These are phyloP conservation scores for Helicocarpus griseus DNA, from an alignment of 2,329 filamentous ascomycete genomes.

Conservation along the genomic window DNA sequence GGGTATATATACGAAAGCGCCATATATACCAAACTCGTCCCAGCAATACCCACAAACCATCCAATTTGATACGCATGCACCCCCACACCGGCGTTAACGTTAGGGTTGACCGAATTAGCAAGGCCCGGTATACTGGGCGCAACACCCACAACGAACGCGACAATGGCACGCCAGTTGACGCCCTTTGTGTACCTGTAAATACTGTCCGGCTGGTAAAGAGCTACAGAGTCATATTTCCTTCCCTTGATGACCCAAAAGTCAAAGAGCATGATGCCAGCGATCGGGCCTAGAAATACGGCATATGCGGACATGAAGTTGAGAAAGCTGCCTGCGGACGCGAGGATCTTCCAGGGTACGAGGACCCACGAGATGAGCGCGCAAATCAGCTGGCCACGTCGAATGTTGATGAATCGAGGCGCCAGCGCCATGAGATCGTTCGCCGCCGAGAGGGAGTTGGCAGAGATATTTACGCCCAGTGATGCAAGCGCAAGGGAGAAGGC, in stretches of 20 bases:
- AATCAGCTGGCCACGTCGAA: conserved; percentile 77
- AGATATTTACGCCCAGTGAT: conserved; percentile 78
- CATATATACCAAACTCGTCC: conserved; percentile 48
- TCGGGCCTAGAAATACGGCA: conserved; percentile 86
- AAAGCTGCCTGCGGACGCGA: conserved; percentile 58
- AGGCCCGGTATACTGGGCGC: conserved; percentile 50
- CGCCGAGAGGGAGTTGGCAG: conserved; percentile 74
- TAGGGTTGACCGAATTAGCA: conserved; percentile 31
- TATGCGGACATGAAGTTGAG: conserved; percentile 87
- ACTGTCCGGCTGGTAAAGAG: conserved; percentile 40
- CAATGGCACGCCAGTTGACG: conserved; percentile 51
- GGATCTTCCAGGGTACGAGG: conserved; percentile 57
- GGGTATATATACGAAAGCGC: conserved; percentile 41
- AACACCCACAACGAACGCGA: conserved; percentile 49
- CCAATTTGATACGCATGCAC: conserved; percentile 53
- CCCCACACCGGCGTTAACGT: conserved; percentile 36
- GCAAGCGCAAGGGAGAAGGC: conserved; percentile 62
- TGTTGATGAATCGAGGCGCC: conserved; percentile 69
- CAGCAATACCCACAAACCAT: conserved; percentile 55
- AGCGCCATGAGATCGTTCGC: conserved; percentile 78
- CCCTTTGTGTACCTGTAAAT: conserved; percentile 46
- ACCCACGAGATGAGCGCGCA: conserved; percentile 59
- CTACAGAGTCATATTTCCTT: conserved; percentile 41
- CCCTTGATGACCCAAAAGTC: conserved; percentile 73
- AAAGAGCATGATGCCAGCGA: conserved; percentile 75